Evolutionary conservation across 2,329 filamentous ascomycete genomes (phyloP), one percentile per base, ranked within the genome.

Genomic region (Pezicula neosporulosa): DNA sequence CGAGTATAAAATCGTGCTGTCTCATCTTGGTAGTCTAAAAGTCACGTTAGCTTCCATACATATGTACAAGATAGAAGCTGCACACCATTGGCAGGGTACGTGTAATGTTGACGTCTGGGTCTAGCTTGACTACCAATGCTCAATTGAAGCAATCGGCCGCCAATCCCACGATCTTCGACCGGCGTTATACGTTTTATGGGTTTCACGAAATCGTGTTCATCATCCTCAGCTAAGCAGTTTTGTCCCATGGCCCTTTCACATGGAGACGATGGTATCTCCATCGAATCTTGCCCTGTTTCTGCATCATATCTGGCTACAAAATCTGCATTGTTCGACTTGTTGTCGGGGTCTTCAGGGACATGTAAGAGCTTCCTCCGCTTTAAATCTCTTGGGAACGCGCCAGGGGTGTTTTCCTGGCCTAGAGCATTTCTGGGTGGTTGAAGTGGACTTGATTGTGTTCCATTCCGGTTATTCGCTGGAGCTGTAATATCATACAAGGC

Each of bases 311-410:
- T 18, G 12, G 36, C 35, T 24, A 19, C 18, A 36, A 51, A 57
- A 12, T 38, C 48, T 37, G 49, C 44, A 21, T 55, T 27, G 41
- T 58, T 48, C 36, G 49, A 38, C 38, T 36, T 52, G 45, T n/a
- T 59, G 50, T 44, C 55, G 48, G 38, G 54, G 47, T 28, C 24
- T 24, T 62, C 61, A 10, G 55, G 48, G 6, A 53, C 56, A 42
- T 65, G 59, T 15, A 56, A 39, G 8, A 59, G 49, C 46, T 67
- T 68, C 42, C 63, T 61, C 48, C 64, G 61, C 53, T 68, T 68
- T 9, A 62, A 46, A 15, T 62, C 60, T 50, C 64, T 58, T 10
- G 61, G 56, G 24, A 63, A 66, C 8, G 54, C 48, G 8, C 50
- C 41, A 1, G 56, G 49, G 44, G 50, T 56, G 28, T 60, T 63